These are phyloP conservation scores for Nelumbo lutea DNA, from an alignment of 164 flowering plant species.

Conservation along the genomic window DNA sequence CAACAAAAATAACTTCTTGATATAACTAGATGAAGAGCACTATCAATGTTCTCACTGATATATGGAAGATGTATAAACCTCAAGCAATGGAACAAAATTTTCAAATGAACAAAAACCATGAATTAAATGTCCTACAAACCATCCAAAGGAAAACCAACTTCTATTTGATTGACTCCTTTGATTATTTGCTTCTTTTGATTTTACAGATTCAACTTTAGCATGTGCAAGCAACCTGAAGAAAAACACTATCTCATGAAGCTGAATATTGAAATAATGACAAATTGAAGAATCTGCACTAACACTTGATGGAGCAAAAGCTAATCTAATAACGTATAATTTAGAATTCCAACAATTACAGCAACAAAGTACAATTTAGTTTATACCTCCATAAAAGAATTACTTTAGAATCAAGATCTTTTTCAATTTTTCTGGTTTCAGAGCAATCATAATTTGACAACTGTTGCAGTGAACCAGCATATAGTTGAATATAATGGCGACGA, in stretches of 20 bases:
- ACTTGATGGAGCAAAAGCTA: slow-evolving; percentile 1
- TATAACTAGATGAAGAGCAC: neutral
- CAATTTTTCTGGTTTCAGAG: slow-evolving; percentile 67
- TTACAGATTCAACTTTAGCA: slow-evolving; percentile 91
- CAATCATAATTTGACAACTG: slow-evolving; percentile 38
- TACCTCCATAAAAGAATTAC: slow-evolving; percentile 98
- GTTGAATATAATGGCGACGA: slow-evolving; percentile 83
- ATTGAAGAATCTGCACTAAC: neutral
- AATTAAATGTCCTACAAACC: slow-evolving; percentile 42
- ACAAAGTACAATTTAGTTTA: neutral
- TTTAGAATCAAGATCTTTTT: slow-evolving; percentile 88
- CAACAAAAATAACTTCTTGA: slow-evolving; percentile 2
- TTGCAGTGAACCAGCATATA: slow-evolving; percentile 76
- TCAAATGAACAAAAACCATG: neutral
- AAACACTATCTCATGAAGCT: slow-evolving; percentile 5
- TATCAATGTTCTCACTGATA: neutral
- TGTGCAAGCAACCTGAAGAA: slow-evolving; percentile 87
- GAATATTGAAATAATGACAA: neutral
- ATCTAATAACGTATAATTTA: neutral
- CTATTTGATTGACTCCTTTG: slow-evolving; percentile 44
- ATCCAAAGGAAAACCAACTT: slow-evolving; percentile 88
- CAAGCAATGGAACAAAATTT: slow-evolving; percentile 5
- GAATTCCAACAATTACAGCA: neutral
- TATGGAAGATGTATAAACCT: neutral
- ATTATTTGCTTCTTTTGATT: slow-evolving; percentile 84